A percentile compares a stretch with the other conserved stretches of the same genome.
phyloP scores from a whole-genome alignment of 2,329 filamentous ascomycete genomes.

The Aspergillus candidus region DNA sequence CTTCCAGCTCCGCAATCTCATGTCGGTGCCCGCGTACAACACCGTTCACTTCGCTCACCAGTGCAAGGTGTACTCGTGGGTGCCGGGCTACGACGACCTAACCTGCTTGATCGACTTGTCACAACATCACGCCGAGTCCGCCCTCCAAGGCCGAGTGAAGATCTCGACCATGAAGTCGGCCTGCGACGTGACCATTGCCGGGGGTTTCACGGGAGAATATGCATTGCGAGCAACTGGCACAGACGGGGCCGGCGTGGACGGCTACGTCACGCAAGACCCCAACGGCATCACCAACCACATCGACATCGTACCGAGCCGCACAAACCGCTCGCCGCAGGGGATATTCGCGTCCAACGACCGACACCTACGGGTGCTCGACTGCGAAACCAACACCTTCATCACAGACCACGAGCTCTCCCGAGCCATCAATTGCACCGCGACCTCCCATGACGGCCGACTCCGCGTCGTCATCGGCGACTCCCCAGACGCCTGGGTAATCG shows the following conservation, averaged over 20 bases:
- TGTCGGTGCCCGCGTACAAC: slow-evolving; percentile 50
- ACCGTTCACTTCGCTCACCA: slow-evolving; percentile 50
- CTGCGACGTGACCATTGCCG: slow-evolving; percentile 47
- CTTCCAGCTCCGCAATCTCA: slow-evolving; percentile 55
- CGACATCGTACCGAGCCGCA: slow-evolving; percentile 46
- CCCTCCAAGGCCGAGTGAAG: slow-evolving; percentile 34
- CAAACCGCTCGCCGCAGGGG: slow-evolving; percentile 44
- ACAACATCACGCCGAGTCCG: slow-evolving; percentile 33
- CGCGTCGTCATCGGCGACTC: slow-evolving; percentile 43
- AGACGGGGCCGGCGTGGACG: slow-evolving; percentile 32
- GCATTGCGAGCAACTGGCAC: slow-evolving; percentile 40
- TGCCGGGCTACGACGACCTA: slow-evolving; percentile 39
- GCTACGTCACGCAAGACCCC: slow-evolving; percentile 43
- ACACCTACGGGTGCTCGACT: slow-evolving; percentile 50
- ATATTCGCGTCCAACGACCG: slow-evolving; percentile 55
- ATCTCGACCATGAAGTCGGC: slow-evolving; percentile 50
- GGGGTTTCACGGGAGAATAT: slow-evolving; percentile 55
- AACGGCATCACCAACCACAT: slow-evolving; percentile 55
- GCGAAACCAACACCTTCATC: slow-evolving; percentile 39
- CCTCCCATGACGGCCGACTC: slow-evolving; percentile 38
- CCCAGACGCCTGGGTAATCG: slow-evolving; percentile 36
- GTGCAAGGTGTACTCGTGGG: slow-evolving; percentile 45
- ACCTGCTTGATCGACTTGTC: slow-evolving; percentile 46
- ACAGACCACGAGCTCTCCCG: slow-evolving; percentile 33
- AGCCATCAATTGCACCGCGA: slow-evolving; percentile 42